Base-by-base conservation (phyloP, 768 basidiomycete species). In the Mycena epipterygia region DNA sequence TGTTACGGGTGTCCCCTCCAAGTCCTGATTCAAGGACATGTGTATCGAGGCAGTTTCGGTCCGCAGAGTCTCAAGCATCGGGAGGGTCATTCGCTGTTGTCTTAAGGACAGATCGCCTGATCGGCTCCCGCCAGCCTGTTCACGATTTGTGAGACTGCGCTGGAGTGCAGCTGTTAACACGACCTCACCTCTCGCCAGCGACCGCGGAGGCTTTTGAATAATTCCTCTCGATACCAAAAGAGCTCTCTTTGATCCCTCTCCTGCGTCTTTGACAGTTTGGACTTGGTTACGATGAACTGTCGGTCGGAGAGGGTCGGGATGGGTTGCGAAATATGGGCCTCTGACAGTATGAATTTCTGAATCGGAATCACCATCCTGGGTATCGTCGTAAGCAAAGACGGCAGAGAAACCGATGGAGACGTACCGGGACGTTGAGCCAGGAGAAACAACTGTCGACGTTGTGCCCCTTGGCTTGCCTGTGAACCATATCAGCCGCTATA, bases 151-250 rank as follows among this genome's bases (percentile, higher is more conserved):
- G 14, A 63, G 39, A 48, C 6, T 6, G 29, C 51, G 57, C 44
- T 46, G 44, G 55, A 64, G 49, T 33, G 72, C 5, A n/a, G 11
- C 25, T 21, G 19, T 16, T 49, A 60, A 62, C 21, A 5, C 60
- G 41, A 35, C 62, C 88, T 67, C 68, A 95, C 97, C 89, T 99
- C 98, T 76, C 88, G 88, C 98, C 98, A 99, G 21, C 84, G 85
- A 13, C 92, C 92, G 16, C 82, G 84, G 17, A 98, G 78, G 57
- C 83, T 81, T 52, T 89, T 89, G 75, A 99, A 88, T 13, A 99
- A 81, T 71, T 92, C 90, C 79, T 99, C 97, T 39, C 97, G 87
- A 78, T 98, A 97, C 98, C 98, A 99, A 83, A 99, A 99, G 19
- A 97, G 78, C 77, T 96, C 94, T 42, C 90, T 86, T 77, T 95